Evolutionary conservation across 345 rosid species (phyloP), one percentile per base, ranked within the genome.

Genomic region (Moricandia moricandioides): DNA sequence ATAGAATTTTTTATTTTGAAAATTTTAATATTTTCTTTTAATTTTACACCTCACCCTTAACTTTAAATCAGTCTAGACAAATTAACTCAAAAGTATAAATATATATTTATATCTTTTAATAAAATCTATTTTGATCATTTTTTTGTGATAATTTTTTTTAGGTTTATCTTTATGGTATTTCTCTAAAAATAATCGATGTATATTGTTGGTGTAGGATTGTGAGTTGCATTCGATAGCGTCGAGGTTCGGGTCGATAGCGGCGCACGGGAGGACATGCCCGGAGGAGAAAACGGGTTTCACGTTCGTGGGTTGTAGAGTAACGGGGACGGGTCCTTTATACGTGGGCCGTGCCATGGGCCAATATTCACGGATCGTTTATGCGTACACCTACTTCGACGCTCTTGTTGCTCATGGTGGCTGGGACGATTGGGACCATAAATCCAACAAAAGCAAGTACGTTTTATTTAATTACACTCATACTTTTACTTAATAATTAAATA

Each of bases 281-380:
- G 93, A 90, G 12, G 97, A 94, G 86, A 90, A 91, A 71, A 86
- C 98, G 10, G 98, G 98, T 12, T 94, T 94, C 18, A 88, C 97
- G 30, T 94, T 94, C 40, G 79, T 90, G 11, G 34, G 84, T 45
- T 94, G 98, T 78, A 80, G 71, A 69, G 96, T 94, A 4, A 91
- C 98, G 3, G 97, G 97, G 0, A 82, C 90, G 0, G 96, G 98
- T 24, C 89, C 81, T 4, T 77, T 94, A 4, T 94, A 91, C 12
- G 96, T 91, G 49, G 98, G 98, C 2, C 90, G 97, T 1, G 98
- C 97, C 73, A 90, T 94, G 98, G 98, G 98, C 24, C 96, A 89
- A 69, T 91, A 91, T 86, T 91, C 98, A 2, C 82, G 98, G 39
- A 94, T 94, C 35, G 96, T 94, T 31, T 94, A 94, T 72, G 81